phyloP scores from a whole-genome alignment of 1,284 basidiomycete genomes.

The Rhodotorula glutinis region DNA sequence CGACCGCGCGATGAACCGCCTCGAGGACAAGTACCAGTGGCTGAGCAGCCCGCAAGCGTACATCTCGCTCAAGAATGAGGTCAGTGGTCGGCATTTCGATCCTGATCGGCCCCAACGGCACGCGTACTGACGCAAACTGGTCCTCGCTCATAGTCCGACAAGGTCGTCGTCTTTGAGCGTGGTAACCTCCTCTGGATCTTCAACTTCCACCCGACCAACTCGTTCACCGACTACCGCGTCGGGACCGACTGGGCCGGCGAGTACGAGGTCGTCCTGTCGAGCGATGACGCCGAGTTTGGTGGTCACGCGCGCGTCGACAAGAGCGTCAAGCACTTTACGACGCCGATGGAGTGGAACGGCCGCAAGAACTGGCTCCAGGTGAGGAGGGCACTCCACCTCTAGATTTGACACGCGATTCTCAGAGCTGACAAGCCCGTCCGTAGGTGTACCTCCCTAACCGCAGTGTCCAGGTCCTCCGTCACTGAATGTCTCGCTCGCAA shows the following conservation, averaged over 20 bases:
- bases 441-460: slow-evolving; percentile 36
- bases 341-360: slow-evolving; percentile 84
- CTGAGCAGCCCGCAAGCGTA: slow-evolving; percentile 79
- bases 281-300: slow-evolving; percentile 81
- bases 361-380: slow-evolving; percentile 86
- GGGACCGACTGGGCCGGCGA: slow-evolving; percentile 84
- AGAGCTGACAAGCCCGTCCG: not conserved
- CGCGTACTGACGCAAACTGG: not conserved
- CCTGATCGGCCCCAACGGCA: too few species aligned
- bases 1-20: slow-evolving; percentile 86
- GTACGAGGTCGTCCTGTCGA: slow-evolving; percentile 75
- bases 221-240: slow-evolving; percentile 88
- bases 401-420: too few species aligned
- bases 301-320: slow-evolving; percentile 78
- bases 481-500: slow-evolving; percentile 3
- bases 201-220: slow-evolving; percentile 88
- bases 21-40: slow-evolving; percentile 79
- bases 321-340: slow-evolving; percentile 70
- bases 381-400: too few species aligned
- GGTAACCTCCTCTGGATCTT: slow-evolving; percentile 90
- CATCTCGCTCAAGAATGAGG: slow-evolving; percentile 88
- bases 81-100: slow-evolving; percentile 11
- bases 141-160: slow-evolving; percentile 58
- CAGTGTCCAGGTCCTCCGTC: slow-evolving; percentile 35
- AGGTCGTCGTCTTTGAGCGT: slow-evolving; percentile 89